phyloP scores from a whole-genome alignment of 75 land plant species.

The Cupressus sempervirens region DNA sequence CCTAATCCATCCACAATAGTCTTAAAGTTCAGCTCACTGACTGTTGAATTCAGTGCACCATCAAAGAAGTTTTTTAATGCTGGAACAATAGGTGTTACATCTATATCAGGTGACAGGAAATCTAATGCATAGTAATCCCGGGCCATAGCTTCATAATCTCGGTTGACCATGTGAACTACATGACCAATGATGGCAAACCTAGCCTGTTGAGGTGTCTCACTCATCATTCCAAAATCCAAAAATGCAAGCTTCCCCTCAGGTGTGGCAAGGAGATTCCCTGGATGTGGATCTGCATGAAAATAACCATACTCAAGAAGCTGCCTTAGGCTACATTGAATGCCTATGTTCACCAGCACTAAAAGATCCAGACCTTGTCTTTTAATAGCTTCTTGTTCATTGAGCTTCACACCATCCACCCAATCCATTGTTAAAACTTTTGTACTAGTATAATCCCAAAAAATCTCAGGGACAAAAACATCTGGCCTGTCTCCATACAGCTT shows the following conservation, averaged over 20 bases:
- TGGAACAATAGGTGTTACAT: constrained; percentile 94
- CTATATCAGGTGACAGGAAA: constrained; percentile 82
- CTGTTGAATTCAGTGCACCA: constrained; percentile 83
- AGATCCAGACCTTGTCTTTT: constrained; percentile 78
- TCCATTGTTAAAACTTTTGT: constrained; percentile 96
- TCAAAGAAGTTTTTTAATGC: constrained; percentile 85
- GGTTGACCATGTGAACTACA: constrained; percentile 96
- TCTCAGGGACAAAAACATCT: constrained; percentile 85
- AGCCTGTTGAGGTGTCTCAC: constrained; percentile 91
- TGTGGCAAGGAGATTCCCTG: constrained; percentile 95
- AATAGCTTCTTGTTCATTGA: constrained; percentile 86
- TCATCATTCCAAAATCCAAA: constrained; percentile 99
- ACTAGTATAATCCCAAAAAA: constrained; percentile 95
- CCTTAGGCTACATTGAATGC: constrained; percentile 95
- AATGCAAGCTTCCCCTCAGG: constrained; percentile 97
- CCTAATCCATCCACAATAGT: constrained; percentile 97
- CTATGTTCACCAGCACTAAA: constrained; percentile 79
- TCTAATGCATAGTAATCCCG: constrained; percentile 90
- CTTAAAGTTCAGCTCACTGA: constrained; percentile 96
- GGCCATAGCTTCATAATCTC: constrained; percentile 99
- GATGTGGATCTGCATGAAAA: constrained; percentile 99
- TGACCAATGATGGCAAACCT: constrained; percentile 95
- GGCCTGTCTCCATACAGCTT: constrained; percentile 90
- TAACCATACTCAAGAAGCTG: constrained; percentile 96
- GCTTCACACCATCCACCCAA: constrained; percentile 92